Conservation (phyloP, 2,329 filamentous ascomycete genomes). For the Spiromastix sp. region DNA sequence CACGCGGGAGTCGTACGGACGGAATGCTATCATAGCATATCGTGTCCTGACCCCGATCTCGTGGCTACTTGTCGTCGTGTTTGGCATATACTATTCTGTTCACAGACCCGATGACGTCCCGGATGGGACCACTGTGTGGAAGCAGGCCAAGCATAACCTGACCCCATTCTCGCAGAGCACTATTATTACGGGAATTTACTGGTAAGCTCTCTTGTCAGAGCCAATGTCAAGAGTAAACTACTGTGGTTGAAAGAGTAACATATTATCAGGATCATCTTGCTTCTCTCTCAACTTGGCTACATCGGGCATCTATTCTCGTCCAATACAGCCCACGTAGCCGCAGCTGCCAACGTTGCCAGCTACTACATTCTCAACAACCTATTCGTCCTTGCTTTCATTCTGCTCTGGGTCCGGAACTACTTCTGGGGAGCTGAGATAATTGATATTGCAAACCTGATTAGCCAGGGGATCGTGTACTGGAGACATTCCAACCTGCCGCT, state of each 20-base stretch:
- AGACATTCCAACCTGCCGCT: slow-evolving; percentile 60
- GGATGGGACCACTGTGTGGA: slow-evolving; percentile 59
- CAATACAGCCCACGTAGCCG: slow-evolving; percentile 51
- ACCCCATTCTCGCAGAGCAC: slow-evolving; percentile 70
- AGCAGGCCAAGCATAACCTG: slow-evolving; percentile 54
- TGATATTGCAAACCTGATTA: slow-evolving; percentile 70
- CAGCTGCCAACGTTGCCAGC: slow-evolving; percentile 65
- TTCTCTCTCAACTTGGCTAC: slow-evolving; percentile 66
- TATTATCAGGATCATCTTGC: slow-evolving; percentile 54
- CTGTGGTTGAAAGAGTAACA: slow-evolving; percentile 1
- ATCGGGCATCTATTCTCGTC: slow-evolving; percentile 64
- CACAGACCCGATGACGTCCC: slow-evolving; percentile 53
- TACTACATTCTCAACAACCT: slow-evolving; percentile 85
- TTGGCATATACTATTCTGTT: slow-evolving; percentile 65
- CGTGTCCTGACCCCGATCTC: slow-evolving; percentile 63
- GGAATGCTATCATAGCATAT: slow-evolving; percentile 56
- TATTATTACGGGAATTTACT: slow-evolving; percentile 59
- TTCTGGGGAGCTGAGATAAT: slow-evolving; percentile 70
- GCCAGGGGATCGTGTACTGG: slow-evolving; percentile 70
- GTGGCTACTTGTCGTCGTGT: slow-evolving; percentile 63
- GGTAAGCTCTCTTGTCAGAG: slow-evolving; percentile 38
- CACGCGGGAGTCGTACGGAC: slow-evolving; percentile 55
- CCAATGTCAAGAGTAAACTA: not conserved
- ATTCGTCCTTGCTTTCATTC: slow-evolving; percentile 68
- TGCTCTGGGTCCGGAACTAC: slow-evolving; percentile 68